Base-by-base conservation (phyloP, 495 filamentous ascomycete species). In the Hyaloscypha hepaticicola region DNA sequence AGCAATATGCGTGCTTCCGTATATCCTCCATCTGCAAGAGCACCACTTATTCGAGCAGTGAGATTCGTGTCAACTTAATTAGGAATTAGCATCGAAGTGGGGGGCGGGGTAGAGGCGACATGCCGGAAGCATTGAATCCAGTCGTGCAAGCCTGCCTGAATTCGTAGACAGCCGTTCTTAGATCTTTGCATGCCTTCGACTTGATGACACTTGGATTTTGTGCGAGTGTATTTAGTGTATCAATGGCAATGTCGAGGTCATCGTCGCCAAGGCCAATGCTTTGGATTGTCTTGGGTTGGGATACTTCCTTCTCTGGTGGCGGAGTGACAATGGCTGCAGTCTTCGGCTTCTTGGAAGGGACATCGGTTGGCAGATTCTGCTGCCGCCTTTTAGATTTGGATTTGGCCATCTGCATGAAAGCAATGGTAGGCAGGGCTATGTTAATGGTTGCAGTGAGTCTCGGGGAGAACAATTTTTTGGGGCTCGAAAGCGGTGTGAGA, bases 221-320 rank as follows among this genome's bases (percentile, higher is more conserved):
- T 8, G 77, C 60, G 3, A 82, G 73, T 0, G 74, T 69, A 0
- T 61, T 69, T 0, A 82, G 73, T 6, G 78, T 79, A 21, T 80
- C 79, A 66, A 80, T 67, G 5, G 78, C 72, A 53, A 80, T 75
- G 29, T 78, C 79, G 56, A 82, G 68, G 28, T 82, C 79, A 61
- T 81, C 79, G 31, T 75, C 64, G 9, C 73, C 74, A 28, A 79
- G 65, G 21, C 66, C 66, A 50, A 78, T 66, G 16, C 71, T 67
- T 26, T 73, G 63, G 5, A 80, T 60, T 16, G 66, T 76, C 60
- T 70, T 77, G 22, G 75, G 72, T 55, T 75, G 69, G 38, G 66
- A 21, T 4, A 52, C 55, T 19, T 58, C 64, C 29, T 62, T 65
- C 34, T 76, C 75, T 16, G 74, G 72, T 31, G 74, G 72, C 19